Base-by-base conservation (phyloP, 73 alveolate species). In the Paramecium sexaurelia region DNA sequence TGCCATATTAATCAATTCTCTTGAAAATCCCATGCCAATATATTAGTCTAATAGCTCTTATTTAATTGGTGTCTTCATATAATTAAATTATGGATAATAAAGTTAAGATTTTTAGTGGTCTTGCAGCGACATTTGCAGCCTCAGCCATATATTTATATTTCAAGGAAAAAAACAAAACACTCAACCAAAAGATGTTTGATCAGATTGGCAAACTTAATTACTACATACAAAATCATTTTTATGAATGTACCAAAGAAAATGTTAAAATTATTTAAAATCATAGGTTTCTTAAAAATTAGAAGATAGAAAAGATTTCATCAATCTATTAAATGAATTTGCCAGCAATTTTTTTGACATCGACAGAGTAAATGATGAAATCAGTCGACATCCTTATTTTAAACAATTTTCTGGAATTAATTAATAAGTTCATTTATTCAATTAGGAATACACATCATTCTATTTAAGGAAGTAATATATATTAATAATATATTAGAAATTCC, bases 21-120 rank as follows among this genome's bases (percentile, higher is more conserved):
- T 39, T 15, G 55, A 39, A 36, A 73, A 73, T 20, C 66, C 55
- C 87, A 73, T 73, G 4, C 56, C 55, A 36, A 36, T 13, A 73
- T 73, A 73, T 73, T 73, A 32, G 9, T 73, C 33, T 73, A 73
- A 33, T 33, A n/a, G 4, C 35, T 73, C 57, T 36, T 11, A 33
- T 0, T 33, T 33, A 36, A 73, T 27, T 27, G 87, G 87, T 36
- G 66, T 39, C 87, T 73, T 73, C 87, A 73, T 73, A 13, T 73
- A 29, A 61, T 29, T 29, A 29, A 56, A 61, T 61, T 61, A 78
- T 78, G 90, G 73, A 78, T 78, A 78, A 7, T 15, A 78, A 78
- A 43, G 32, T 41, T 10, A 78, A 78, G 36, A 2, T 37, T 22
- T 41, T 78, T 24, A 19, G 73, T n/a, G 90, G 90, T 26, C 35